Conservation (phyloP, 2,329 filamentous ascomycete species). For the Hypoxylon sp. region DNA sequence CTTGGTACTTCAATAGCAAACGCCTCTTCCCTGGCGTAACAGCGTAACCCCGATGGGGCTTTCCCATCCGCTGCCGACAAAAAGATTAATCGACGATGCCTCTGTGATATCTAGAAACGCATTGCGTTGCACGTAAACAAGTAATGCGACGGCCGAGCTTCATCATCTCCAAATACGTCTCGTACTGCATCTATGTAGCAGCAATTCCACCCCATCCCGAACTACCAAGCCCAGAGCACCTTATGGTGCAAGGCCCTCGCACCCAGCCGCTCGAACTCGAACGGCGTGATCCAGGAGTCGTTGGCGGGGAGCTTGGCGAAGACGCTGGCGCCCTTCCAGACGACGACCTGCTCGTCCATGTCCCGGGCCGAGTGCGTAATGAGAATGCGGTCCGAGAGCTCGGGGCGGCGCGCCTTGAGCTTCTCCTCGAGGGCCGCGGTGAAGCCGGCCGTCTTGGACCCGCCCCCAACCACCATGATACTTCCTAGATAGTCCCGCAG, state of each 20-base stretch:
- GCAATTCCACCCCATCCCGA: not conserved
- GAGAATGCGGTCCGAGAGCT: constrained; percentile 72
- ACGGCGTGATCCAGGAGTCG: constrained; percentile 91
- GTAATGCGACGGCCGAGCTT: not conserved
- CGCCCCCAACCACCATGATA: constrained; percentile 92
- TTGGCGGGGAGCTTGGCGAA: constrained; percentile 94
- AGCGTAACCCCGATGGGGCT: not conserved
- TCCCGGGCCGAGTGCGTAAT: constrained; percentile 84
- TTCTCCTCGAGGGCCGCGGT: constrained; percentile 86
- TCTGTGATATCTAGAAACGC: constrained; percentile 5
- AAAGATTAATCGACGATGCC: not conserved
- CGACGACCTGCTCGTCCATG: constrained; percentile 96
- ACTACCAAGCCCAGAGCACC: constrained; percentile 73
- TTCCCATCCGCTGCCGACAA: not conserved
- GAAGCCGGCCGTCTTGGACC: constrained; percentile 84
- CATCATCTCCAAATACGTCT: not conserved
- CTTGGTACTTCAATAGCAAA: constrained; percentile 11
- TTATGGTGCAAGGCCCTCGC: constrained; percentile 88
- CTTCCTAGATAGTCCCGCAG: constrained; percentile 89
- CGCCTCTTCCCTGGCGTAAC: not conserved
- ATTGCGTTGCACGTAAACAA: not conserved
- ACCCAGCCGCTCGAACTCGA: constrained; percentile 91
- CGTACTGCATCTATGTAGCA: not conserved
- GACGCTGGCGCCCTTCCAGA: constrained; percentile 97
- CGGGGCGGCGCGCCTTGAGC: constrained; percentile 76